These are phyloP conservation scores for Rhodocollybia butyracea DNA, from an alignment of 768 basidiomycete species.

Conservation along the genomic window DNA sequence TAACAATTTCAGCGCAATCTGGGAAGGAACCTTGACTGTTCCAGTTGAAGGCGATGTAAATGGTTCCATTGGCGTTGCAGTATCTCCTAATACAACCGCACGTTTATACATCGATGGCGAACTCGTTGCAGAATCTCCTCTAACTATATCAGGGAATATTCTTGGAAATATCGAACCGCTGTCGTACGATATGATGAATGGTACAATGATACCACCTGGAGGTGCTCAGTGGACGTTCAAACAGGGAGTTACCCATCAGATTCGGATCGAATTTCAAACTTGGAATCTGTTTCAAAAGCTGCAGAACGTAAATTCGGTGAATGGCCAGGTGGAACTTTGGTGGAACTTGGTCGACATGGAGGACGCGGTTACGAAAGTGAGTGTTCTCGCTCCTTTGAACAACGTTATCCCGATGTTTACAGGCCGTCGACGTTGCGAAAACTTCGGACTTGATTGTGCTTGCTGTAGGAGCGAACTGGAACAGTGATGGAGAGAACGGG, in stretches of 20 bases:
- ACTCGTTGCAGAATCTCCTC: slow-evolving; percentile 13
- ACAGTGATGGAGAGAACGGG: slow-evolving; percentile 23
- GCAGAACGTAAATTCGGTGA: slow-evolving; percentile 20
- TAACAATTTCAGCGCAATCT: slow-evolving; percentile 23
- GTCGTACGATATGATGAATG: slow-evolving; percentile 13
- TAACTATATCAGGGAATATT: slow-evolving; percentile 16
- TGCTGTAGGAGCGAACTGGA: slow-evolving; percentile 24
- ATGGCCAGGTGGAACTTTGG: slow-evolving; percentile 21
- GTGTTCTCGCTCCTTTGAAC: not conserved
- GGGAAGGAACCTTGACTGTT: slow-evolving; percentile 22
- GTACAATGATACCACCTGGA: slow-evolving; percentile 17
- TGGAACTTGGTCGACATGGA: slow-evolving; percentile 22
- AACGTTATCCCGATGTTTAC: not conserved
- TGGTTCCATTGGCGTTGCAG: slow-evolving; percentile 22
- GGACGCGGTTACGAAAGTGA: slow-evolving; percentile 2
- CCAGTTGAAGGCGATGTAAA: slow-evolving; percentile 19
- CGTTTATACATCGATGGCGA: slow-evolving; percentile 18
- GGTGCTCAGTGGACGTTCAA: slow-evolving; percentile 16
- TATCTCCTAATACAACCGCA: slow-evolving; percentile 19
- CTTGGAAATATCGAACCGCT: slow-evolving; percentile 18
- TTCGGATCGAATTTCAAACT: slow-evolving; percentile 19
- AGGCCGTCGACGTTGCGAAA: slow-evolving; percentile 22
- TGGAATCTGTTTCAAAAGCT: slow-evolving; percentile 19
- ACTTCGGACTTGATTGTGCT: slow-evolving; percentile 20
- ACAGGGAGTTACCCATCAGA: slow-evolving; percentile 14